Evolutionary conservation across 768 basidiomycete species (phyloP).

Genomic region (Gautieria morchelliformis): DNA sequence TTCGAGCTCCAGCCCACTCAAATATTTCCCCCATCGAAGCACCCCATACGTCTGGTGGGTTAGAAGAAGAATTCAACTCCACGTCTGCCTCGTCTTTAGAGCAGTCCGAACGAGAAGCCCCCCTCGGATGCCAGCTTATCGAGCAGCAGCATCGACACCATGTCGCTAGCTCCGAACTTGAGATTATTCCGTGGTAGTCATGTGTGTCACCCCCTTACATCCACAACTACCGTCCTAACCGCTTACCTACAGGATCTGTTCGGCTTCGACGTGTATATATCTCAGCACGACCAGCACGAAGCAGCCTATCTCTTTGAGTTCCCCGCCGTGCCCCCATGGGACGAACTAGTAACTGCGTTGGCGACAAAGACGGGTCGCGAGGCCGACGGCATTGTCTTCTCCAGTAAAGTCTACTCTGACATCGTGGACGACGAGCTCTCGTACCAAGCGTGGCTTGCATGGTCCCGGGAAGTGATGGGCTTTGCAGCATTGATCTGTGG

Average conservation of each 20-base stretch:
- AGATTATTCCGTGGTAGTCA: not conserved
- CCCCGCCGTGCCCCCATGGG: not conserved
- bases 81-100: slow-evolving; percentile 40
- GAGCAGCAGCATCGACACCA: not conserved
- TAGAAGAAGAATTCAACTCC: not conserved
- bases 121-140: slow-evolving; percentile 22
- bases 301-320: not conserved
- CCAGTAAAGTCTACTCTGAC: not conserved
- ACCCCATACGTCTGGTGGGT: not conserved
- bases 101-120: slow-evolving; percentile 42
- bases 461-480: not conserved
- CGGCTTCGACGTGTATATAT: not conserved
- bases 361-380: not conserved
- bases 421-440: not conserved
- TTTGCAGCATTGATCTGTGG: not conserved
- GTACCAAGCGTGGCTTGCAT: not conserved
- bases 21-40: not conserved
- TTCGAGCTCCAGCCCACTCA: not conserved
- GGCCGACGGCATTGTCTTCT: not conserved
- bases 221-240: not conserved
- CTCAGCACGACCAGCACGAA: not conserved
- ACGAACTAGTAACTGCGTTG: not conserved
- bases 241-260: not conserved
- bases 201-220: not conserved
- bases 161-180: not conserved